Conservation (phyloP, 164 flowering plant genomes). For the Tetracentron sinense region DNA sequence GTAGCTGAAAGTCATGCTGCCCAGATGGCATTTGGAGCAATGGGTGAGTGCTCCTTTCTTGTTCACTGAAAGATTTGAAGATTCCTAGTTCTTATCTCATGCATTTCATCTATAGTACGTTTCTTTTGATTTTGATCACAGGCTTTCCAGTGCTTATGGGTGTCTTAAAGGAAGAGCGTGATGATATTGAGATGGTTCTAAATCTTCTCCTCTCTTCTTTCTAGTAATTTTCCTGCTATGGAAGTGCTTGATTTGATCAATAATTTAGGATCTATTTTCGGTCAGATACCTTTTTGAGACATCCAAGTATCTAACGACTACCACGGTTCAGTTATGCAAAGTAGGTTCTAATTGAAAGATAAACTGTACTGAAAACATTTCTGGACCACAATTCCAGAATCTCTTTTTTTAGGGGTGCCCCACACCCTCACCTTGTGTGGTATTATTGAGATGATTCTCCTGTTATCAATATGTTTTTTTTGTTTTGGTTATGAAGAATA, state of each 20-base stretch:
- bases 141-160: constrained; percentile 88
- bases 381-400: background rate
- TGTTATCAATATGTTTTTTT: no score
- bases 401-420: background rate
- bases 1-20: constrained; percentile 82
- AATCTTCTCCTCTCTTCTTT: background rate
- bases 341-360: background rate
- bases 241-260: background rate
- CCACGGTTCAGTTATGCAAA: background rate
- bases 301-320: background rate
- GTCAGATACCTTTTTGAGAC: background rate
- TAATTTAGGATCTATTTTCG: background rate
- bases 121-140: constrained; percentile 26
- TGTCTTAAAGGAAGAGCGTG: constrained; percentile 87
- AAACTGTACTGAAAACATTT: background rate
- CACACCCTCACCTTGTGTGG: background rate
- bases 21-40: constrained; percentile 95
- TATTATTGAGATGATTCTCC: background rate
- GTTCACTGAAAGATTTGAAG: background rate
- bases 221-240: constrained; percentile 2
- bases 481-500: no score
- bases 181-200: constrained; percentile 90
- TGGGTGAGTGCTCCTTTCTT: constrained; percentile 49
- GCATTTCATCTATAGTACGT: background rate
- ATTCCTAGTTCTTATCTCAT: constrained; percentile 3